Percentiles rank a stretch among this genome's conserved stretches.
Conservation (phyloP, 129 eudicot species). For the Daucus carota region DH1_v3.0 NC_030389.2:37477501-37478000, state of each 20-base stretch:
- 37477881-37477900: not conserved
- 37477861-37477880: not conserved
- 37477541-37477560: not conserved
- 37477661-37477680: not conserved
- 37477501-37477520: not conserved
- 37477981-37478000: not conserved
- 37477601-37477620: not conserved
- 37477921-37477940: not conserved
- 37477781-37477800: not conserved
- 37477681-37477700: not conserved
- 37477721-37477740: not conserved
- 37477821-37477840: not conserved
- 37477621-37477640: too few relatives aligned
- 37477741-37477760: not conserved
- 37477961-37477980: not conserved
- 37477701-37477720: not conserved
- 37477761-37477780: not conserved
- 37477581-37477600: not conserved
- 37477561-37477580: not conserved
- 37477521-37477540: not conserved
- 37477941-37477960: not conserved
- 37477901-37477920: not conserved
- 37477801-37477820: not conserved
- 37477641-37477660: not conserved
- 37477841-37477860: slow-evolving; percentile 1